Base-by-base conservation (phyloP, 2,329 filamentous ascomycete genomes). In the Aotearoamyces nothofagi region DNA sequence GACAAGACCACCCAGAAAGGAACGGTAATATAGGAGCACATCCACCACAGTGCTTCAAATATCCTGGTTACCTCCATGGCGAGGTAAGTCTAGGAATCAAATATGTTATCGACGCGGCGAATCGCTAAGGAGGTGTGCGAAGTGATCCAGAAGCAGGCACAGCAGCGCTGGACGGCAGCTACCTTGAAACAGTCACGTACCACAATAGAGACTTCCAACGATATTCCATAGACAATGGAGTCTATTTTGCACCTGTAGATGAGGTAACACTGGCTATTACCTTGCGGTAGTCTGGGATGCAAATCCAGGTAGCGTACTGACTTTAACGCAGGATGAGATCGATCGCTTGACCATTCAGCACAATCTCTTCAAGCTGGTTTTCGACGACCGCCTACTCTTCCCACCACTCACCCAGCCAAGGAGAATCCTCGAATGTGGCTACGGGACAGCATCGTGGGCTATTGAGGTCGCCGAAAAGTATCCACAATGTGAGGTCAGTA, bases 371-470 rank as follows among this genome's bases (percentile, higher is more conserved):
- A 62, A 57, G 35, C 61, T 54, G 39, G 56, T 78, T 29, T 81
- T 83, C 46, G 73, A 82, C 38, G 56, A 65, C 33, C 63, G 70
- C 39, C 56, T 79, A 15, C 66, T 83, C 42, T 80, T 83, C 35
- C 75, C 78, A n/a, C 73, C 73, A 5, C 55, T 81, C 27, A 52
- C 49, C 24, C 55, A 59, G 15, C 64, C 67, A 14, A 55, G 57
- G 39, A 65, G 63, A 42, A 63, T 83, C 23, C 58, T 84, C 15
- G 78, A 84, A 33, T 82, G 76, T 41, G 78, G 78, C 0, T 78
- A 70, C 50, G 78, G 78, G 22, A 62, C 70, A n/a, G 77, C 63
- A 22, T 60, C 69, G 26, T 84, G 78, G 78, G 75, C 77, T 13
- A 54, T 68, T 17, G 73, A 77, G 14, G 71, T 78, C 29, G 78